A percentile compares a stretch with the other conserved stretches of the same genome.
Evolutionary conservation across 108 stramenopile species (phyloP).

Genomic region (Pseudonitzschia pungens): DNA sequence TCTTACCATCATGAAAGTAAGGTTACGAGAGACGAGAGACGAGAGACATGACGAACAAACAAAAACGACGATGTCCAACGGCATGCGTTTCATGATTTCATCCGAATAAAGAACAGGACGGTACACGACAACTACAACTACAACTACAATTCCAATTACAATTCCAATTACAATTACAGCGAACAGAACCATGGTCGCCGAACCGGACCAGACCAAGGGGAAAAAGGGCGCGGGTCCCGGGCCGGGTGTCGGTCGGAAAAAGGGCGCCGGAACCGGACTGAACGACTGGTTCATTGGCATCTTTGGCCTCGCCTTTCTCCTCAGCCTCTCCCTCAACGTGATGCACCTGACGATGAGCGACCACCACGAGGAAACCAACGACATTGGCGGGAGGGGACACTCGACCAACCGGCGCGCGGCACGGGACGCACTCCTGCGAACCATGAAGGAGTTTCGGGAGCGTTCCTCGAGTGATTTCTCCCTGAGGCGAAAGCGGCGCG

Average conservation of each 20-base stretch:
- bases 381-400: background rate
- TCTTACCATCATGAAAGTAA: too few relatives aligned
- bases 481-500: background rate
- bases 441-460: constrained; percentile 8
- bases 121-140: too few relatives aligned
- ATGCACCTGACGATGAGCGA: constrained; percentile 19
- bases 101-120: too few relatives aligned
- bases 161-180: too few relatives aligned
- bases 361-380: background rate
- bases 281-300: constrained; percentile 34
- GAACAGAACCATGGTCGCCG: too few relatives aligned
- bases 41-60: too few relatives aligned
- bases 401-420: background rate
- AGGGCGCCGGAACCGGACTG: constrained; percentile 22
- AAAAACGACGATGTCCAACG: too few relatives aligned
- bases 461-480: too few relatives aligned
- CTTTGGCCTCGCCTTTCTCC: constrained; percentile 30
- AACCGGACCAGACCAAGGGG: too few relatives aligned
- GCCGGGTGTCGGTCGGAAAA: background rate
- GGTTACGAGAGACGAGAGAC: too few relatives aligned
- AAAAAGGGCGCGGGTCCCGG: background rate
- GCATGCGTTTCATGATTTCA: too few relatives aligned
- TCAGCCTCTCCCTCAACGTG: constrained; percentile 25
- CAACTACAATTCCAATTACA: too few relatives aligned
- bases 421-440: background rate